Evolutionary conservation across 2,329 filamentous ascomycete species (phyloP).

Genomic region (Monilinia vaccinii-corymbosi): DNA sequence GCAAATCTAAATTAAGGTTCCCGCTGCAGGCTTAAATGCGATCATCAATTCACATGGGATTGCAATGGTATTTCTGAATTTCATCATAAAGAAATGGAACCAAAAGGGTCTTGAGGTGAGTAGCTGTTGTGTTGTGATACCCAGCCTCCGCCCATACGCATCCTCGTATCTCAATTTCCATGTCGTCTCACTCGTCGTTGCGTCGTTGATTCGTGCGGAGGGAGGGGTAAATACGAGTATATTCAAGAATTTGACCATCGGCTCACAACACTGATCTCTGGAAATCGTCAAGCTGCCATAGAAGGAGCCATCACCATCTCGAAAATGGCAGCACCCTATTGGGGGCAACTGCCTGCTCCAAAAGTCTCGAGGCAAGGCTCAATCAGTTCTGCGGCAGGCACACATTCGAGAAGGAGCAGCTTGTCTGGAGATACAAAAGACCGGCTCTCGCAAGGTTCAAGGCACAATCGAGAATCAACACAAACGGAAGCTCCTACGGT

Average conservation of each 20-base stretch:
- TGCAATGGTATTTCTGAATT: too few relatives aligned
- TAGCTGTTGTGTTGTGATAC: too few relatives aligned
- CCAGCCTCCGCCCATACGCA: too few relatives aligned
- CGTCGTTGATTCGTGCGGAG: slow-evolving; percentile 12
- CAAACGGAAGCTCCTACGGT: slow-evolving; percentile 51
- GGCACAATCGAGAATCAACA: slow-evolving; percentile 35
- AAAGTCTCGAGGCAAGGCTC: slow-evolving; percentile 32
- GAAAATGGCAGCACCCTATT: slow-evolving; percentile 35
- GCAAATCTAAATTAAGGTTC: too few relatives aligned
- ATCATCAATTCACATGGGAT: too few relatives aligned
- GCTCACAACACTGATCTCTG: background rate
- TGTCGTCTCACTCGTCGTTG: slow-evolving; percentile 3
- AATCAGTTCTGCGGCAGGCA: slow-evolving; percentile 30
- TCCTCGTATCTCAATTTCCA: too few relatives aligned
- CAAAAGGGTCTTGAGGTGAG: too few relatives aligned
- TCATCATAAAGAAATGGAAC: too few relatives aligned
- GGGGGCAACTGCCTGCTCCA: slow-evolving; percentile 47
- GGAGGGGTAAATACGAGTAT: background rate
- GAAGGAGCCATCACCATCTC: background rate
- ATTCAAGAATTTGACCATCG: slow-evolving; percentile 6
- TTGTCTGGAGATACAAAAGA: slow-evolving; percentile 22
- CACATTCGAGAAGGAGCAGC: slow-evolving; percentile 13
- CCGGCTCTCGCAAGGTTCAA: slow-evolving; percentile 31
- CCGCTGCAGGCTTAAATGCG: too few relatives aligned
- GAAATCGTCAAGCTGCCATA: background rate